phyloP scores from a whole-genome alignment of 768 basidiomycete species.

The Pleurotus giganteus region DNA sequence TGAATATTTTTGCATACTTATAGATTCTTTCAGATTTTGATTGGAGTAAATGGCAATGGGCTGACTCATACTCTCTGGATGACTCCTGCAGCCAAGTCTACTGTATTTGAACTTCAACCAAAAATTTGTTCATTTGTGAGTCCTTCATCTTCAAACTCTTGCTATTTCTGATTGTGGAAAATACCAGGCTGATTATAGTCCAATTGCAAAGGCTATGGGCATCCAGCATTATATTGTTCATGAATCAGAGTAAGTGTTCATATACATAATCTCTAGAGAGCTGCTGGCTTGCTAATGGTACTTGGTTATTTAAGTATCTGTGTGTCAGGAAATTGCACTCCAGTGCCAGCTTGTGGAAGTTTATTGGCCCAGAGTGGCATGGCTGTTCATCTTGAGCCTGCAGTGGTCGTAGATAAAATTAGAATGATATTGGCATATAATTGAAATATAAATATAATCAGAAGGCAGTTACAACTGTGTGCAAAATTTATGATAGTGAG shows the following conservation, averaged over 20 bases:
- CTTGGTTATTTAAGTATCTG: neutral
- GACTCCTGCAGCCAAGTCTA: neutral
- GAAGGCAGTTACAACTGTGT: too few species aligned
- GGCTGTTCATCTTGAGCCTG: neutral
- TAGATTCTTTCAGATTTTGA: neutral
- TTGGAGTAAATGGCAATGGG: neutral
- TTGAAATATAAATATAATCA: too few species aligned
- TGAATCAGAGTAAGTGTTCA: neutral
- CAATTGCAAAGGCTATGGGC: neutral
- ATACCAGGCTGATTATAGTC: neutral
- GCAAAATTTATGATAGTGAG: too few species aligned
- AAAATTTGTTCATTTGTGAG: neutral
- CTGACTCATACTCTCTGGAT: neutral
- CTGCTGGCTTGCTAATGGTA: neutral
- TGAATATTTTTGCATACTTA: neutral
- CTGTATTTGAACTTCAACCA: neutral
- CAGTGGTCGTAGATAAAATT: neutral
- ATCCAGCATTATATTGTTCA: neutral
- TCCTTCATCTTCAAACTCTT: neutral
- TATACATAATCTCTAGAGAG: neutral
- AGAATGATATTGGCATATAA: neutral
- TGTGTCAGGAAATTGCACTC: neutral
- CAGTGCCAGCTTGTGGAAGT: neutral
- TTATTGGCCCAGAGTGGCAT: neutral
- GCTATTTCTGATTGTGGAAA: neutral